Evolutionary conservation across 805 yeast species (phyloP), one percentile per base, ranked within the genome.

Genomic region (Kazachstania bromeliacearum): DNA sequence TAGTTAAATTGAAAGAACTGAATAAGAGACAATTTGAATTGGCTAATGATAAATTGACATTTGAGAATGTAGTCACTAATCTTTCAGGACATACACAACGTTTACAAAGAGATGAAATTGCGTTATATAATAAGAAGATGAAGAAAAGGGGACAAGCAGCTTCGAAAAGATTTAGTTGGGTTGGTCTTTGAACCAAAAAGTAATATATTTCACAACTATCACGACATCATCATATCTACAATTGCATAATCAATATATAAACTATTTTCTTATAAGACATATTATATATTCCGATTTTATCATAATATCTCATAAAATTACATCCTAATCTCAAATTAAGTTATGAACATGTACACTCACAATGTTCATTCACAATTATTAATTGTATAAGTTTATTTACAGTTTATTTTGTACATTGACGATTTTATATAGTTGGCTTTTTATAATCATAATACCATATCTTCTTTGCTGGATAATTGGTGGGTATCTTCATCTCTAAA

Each of bases 51-150:
- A 81, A 83, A 48, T 72, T 71, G 23, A 74, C 88, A 12, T 87
- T 79, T 53, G 95, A 89, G 47, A 70, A 79, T 2, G 94, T 92
- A 46, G 87, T 92, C 28, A 95, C 85, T 52, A 87, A 85, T 48
- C 63, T 88, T 47, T 83, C 88, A 12, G 96, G 95, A 6, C 87
- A 88, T 54, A 82, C 95, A 5, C 96, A 92, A 57, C 74, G 84
- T 48, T 48, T 81, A 34, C 71, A 82, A 47, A 66, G 89, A 37
- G 65, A 62, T 38, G 70, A 66, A 44, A 56, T 63, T 12, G 59
- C 64, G 28, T 46, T 52, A 31, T 49, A 50, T 34, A 48, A 62
- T 34, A 62, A 61, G 44, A 60, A 58, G 41, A 59, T 57, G 33
- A 43, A 46, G 5, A 44, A 44, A 19, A 27, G 36, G 5, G 27